Base-by-base conservation (phyloP, 2,329 filamentous ascomycete species). In the Nemania sp. region DNA sequence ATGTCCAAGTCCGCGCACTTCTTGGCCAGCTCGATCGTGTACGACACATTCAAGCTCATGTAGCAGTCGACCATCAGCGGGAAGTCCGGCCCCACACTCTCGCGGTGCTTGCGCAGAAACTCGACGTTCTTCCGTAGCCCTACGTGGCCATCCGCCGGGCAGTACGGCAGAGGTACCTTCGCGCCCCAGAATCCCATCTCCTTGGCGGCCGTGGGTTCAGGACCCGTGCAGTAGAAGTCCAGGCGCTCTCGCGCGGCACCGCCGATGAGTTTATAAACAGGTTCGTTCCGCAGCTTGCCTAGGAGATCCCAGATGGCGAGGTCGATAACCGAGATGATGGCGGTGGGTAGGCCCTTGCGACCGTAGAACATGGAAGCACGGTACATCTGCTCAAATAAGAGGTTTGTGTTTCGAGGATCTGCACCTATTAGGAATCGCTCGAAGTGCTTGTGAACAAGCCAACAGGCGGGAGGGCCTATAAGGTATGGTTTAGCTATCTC, bases 301-400 rank as follows among this genome's bases (percentile, higher is more conserved):
- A 97, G 83, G 49, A 98, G 85, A 83, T 98, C 94, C 94, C 94
- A 98, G 47, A 98, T 82, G 4, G 94, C 94, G 51, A 98, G 87
- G 77, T 98, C 94, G 76, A 98, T 96, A 72, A 97, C 94, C 1
- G 93, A 97, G 77, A 98, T 98, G 76, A 97, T 91, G 61, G 94
- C 94, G 11, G 95, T 88, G 1, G 94, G 92, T 1, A 98, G 88
- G 54, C 94, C 94, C 81, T 98, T 98, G 73, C 94, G 91, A 69
- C 94, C 94, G 78, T 98, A 98, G 85, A 97, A 98, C 93, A 97
- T 97, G 73, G 93, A 97, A 1, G 88, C 92, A 68, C 94, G 90
- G 84, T 97, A 98, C 94, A 98, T 97, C 80, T 97, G 93, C 84
- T 98, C 94, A 78, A 97, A 98, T 32, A 98, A 85, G 70, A 94